Evolutionary conservation across 202 grass and related monocot genomes (phyloP).

Genomic region (Dendrocalamus latiflorus): DNA sequence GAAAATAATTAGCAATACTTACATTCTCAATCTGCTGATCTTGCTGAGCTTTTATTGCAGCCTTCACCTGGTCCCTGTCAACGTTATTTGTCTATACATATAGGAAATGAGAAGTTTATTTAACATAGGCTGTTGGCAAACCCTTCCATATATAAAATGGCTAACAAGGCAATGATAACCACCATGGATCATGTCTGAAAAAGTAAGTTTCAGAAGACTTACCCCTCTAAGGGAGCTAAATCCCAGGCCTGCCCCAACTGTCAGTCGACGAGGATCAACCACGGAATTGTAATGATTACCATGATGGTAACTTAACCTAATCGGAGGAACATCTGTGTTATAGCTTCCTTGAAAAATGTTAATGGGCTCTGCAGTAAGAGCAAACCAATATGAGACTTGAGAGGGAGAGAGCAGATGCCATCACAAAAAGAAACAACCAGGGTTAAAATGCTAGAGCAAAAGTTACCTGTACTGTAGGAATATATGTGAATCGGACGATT

Average conservation of each 20-base stretch:
- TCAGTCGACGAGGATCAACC: conserved; percentile 71
- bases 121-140: not conserved
- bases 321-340: conserved; percentile 84
- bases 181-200: not conserved
- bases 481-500: conserved; percentile 99
- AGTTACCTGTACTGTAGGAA: conserved; percentile 80
- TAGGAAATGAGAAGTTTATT: conserved; percentile 20
- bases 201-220: conserved; percentile 20
- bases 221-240: conserved; percentile 96
- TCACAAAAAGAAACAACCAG: not conserved
- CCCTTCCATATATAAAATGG: conserved; percentile 3
- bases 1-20: conserved; percentile 29
- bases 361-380: conserved; percentile 75
- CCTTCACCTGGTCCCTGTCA: conserved; percentile 93
- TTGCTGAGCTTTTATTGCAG: conserved; percentile 96
- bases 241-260: conserved; percentile 86
- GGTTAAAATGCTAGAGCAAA: conserved; percentile 20
- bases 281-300: conserved; percentile 99
- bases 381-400: conserved; percentile 21
- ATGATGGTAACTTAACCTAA: conserved; percentile 94
- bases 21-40: conserved; percentile 97
- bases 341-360: conserved; percentile 99
- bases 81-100: conserved; percentile 73
- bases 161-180: conserved; percentile 9
- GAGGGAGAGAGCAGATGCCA: not conserved